Conservation (phyloP, 2,329 filamentous ascomycete species). For the Cercospora beticola region DNA sequence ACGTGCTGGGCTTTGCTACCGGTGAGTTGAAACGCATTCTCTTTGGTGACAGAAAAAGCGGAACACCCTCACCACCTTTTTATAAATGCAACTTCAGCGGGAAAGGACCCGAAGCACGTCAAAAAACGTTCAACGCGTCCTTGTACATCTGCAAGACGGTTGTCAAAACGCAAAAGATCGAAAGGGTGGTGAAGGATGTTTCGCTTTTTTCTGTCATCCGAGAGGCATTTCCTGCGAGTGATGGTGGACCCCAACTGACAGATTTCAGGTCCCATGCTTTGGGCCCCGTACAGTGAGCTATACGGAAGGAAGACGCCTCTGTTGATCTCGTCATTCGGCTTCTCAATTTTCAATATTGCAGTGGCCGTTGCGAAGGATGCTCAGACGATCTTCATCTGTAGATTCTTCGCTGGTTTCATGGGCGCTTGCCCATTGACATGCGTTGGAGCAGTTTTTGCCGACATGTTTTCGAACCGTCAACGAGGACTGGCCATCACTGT, state of each 20-base stretch:
- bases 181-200: too few relatives aligned
- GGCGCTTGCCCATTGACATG: slow-evolving; percentile 48
- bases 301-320: slow-evolving; percentile 36
- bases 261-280: slow-evolving; percentile 38
- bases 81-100: too few relatives aligned
- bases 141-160: too few relatives aligned
- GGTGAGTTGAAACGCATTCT: slow-evolving; percentile 6
- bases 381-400: slow-evolving; percentile 41
- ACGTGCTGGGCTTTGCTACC: slow-evolving; percentile 43
- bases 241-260: too few relatives aligned
- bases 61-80: too few relatives aligned
- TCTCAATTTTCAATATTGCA: slow-evolving; percentile 51
- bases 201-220: too few relatives aligned
- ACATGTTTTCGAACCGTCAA: slow-evolving; percentile 38
- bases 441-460: slow-evolving; percentile 49
- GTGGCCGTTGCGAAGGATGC: slow-evolving; percentile 41
- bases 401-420: slow-evolving; percentile 41
- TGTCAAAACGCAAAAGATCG: too few relatives aligned
- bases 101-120: too few relatives aligned
- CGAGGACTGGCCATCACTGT: slow-evolving; percentile 39
- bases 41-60: too few relatives aligned
- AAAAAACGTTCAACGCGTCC: too few relatives aligned
- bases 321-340: slow-evolving; percentile 38
- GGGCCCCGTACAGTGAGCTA: slow-evolving; percentile 51
- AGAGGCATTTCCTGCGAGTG: too few relatives aligned